Percentiles rank a stretch among this genome's conserved stretches.
Evolutionary conservation across 2,329 filamentous ascomycete species (phyloP).

Genomic region (Cryphonectria radicalis): DNA sequence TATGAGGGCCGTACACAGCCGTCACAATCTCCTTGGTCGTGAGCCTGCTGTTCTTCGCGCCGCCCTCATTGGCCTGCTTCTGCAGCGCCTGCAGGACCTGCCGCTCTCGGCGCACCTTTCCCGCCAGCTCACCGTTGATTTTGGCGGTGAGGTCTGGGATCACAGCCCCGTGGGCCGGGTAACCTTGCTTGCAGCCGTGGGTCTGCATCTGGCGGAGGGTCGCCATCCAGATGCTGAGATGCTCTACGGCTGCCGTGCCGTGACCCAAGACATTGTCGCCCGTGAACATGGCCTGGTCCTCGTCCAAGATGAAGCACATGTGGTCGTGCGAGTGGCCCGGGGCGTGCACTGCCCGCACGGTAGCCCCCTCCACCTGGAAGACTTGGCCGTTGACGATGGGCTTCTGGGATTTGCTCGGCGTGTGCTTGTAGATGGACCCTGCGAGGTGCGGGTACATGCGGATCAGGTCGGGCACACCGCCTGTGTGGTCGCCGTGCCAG

Average conservation of each 20-base stretch:
- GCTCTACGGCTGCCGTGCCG: slow-evolving; percentile 83
- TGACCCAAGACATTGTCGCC: slow-evolving; percentile 89
- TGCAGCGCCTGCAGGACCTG: slow-evolving; percentile 44
- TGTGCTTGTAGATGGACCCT: slow-evolving; percentile 40
- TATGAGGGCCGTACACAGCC: slow-evolving; percentile 44
- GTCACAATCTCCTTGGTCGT: slow-evolving; percentile 48
- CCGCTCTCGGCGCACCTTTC: slow-evolving; percentile 45
- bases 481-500: slow-evolving; percentile 75
- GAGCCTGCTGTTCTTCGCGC: slow-evolving; percentile 34
- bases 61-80: slow-evolving; percentile 26
- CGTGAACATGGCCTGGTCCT: slow-evolving; percentile 85
- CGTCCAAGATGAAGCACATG: slow-evolving; percentile 74
- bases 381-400: slow-evolving; percentile 53
- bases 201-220: slow-evolving; percentile 29
- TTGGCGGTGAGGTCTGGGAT: slow-evolving; percentile 45
- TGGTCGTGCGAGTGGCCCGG: slow-evolving; percentile 82
- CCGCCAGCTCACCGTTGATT: slow-evolving; percentile 42
- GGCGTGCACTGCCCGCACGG: slow-evolving; percentile 64
- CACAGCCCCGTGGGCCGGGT: slow-evolving; percentile 50
- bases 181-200: slow-evolving; percentile 43
- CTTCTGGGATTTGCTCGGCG: slow-evolving; percentile 37
- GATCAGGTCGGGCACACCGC: slow-evolving; percentile 65
- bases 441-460: slow-evolving; percentile 45
- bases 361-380: slow-evolving; percentile 64
- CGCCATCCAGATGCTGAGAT: slow-evolving; percentile 59